Evolutionary conservation across 106 monocot species (phyloP).

Genomic region (Dendrobium chrysotoxum): DNA sequence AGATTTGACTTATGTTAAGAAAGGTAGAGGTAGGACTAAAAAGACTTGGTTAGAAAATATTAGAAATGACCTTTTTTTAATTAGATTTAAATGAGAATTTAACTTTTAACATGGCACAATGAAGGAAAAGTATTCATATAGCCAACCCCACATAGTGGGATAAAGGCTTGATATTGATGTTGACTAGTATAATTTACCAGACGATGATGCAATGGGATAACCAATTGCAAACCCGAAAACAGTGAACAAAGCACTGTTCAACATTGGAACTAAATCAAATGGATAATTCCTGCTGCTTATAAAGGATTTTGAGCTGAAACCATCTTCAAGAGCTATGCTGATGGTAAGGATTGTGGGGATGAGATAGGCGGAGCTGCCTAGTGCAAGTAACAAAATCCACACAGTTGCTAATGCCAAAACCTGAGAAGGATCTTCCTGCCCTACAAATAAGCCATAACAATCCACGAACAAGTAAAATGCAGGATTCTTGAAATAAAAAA

Average conservation of each 20-base stretch:
- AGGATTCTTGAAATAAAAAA: neutral
- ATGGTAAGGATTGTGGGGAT: constrained; percentile 44
- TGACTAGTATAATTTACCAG: constrained; percentile 42
- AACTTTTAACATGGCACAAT: too few relatives aligned
- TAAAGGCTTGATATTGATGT: too few relatives aligned
- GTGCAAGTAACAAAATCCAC: constrained; percentile 63
- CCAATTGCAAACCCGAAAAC: constrained; percentile 68
- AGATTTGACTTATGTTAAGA: too few relatives aligned
- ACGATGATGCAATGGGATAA: constrained; percentile 73
- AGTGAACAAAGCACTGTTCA: constrained; percentile 37
- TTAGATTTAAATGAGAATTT: too few relatives aligned
- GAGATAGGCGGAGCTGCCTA: constrained; percentile 46
- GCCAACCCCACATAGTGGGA: too few relatives aligned
- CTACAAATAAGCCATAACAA: constrained; percentile 66
- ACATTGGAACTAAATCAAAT: constrained; percentile 29
- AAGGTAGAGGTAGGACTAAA: too few relatives aligned
- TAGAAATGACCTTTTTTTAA: too few relatives aligned
- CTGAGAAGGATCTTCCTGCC: constrained; percentile 97
- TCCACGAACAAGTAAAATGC: constrained; percentile 18
- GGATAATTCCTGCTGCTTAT: constrained; percentile 30
- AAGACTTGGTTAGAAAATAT: too few relatives aligned
- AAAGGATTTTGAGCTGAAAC: constrained; percentile 26
- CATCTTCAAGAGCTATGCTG: constrained; percentile 27
- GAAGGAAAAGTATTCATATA: too few relatives aligned
- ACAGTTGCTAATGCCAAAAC: constrained; percentile 75